Evolutionary conservation across 345 rosid genomes (phyloP).

Genomic region (Angophora floribunda): DNA sequence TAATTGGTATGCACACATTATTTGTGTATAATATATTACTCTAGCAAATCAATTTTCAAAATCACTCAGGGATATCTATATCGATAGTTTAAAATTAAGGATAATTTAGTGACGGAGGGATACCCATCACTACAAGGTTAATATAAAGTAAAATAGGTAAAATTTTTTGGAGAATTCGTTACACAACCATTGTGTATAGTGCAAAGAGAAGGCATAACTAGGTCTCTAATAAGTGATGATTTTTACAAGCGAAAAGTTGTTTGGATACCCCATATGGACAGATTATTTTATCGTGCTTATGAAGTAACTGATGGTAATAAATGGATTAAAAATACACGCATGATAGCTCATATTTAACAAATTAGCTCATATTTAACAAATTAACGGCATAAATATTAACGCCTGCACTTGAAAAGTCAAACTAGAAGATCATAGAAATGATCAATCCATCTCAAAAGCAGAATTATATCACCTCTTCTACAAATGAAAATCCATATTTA

Average conservation of each 20-base stretch:
- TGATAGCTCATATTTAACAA: background rate
- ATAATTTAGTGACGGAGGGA: background rate
- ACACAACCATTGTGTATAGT: background rate
- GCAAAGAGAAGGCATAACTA: background rate
- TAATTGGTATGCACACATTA: background rate
- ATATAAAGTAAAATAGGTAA: background rate
- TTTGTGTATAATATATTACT: background rate
- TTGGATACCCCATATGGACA: background rate
- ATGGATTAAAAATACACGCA: background rate
- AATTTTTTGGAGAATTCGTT: background rate
- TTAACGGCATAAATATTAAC: background rate
- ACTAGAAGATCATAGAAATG: background rate
- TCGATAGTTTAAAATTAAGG: background rate
- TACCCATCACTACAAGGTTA: background rate
- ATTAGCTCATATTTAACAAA: background rate
- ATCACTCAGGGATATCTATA: background rate
- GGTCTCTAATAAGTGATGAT: background rate
- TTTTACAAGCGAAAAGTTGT: background rate
- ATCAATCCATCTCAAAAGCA: background rate
- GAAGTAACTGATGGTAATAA: background rate
- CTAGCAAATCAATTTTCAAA: background rate
- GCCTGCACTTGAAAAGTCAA: background rate
- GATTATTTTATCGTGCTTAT: background rate
- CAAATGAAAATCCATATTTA: background rate
- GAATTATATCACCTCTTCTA: background rate